Evolutionary conservation across 2,329 filamentous ascomycete species (phyloP), one percentile per base, ranked within the genome.

Genomic region (Colletotrichum caudatum): DNA sequence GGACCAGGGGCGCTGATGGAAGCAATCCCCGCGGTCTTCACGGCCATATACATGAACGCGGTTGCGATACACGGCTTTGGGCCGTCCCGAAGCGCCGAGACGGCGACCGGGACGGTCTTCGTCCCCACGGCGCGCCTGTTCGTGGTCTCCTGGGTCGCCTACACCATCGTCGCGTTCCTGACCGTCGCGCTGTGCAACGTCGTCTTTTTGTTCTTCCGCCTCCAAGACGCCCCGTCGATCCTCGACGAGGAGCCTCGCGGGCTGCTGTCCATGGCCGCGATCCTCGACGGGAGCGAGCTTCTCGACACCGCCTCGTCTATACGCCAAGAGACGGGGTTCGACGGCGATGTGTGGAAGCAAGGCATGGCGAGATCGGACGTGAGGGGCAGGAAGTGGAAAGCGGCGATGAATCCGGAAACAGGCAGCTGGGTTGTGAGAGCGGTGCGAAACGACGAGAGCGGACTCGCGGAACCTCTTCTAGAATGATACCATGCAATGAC

Each of bases 51-150:
- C 41, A 12, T 51, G 33, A 66, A 35, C 29, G 56, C 64, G 1
- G 54, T 66, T 1, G 64, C 54, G 20, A 39, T 66, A 5, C 33
- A 66, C n/a, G 64, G 54, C 12, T 50, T 66, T 1, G 54, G 51
- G 5, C 9, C n/a, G 23, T 7, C 37, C 29, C 12, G n/a, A 3
- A 33, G 37, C 16, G 23, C 7, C 16, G 64, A 57, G 29, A 23
- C 54, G 6, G 29, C 18, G 18, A 12, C n/a, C 3, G 64, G 56
- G 7, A 60, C n/a, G 18, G 54, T 23, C 14, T 41, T 66, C 23
- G 26, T 48, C n/a, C 44, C 64, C 12, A 60, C 54, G 8, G 44
- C 64, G 11, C 64, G 64, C 20, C 44, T 66, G 2, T 66, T 66
- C 23, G 64, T 66, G 1, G 54, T 66, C 7, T 35, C 35, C 1